Conservation (phyloP, 2,329 filamentous ascomycete species). For the Allantophomopsis cytisporea region DNA sequence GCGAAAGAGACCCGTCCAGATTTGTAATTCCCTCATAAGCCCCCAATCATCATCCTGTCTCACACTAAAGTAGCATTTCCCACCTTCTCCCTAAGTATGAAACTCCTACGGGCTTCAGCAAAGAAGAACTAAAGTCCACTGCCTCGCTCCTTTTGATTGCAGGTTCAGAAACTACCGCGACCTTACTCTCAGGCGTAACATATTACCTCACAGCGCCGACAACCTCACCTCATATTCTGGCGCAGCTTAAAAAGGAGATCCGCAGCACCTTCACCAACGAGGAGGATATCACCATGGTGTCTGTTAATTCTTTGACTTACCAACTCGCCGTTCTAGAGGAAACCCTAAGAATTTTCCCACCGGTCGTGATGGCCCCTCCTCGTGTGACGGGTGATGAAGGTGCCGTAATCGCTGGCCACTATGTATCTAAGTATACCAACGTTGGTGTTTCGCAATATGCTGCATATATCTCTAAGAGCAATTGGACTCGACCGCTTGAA, state of each 20-base stretch:
- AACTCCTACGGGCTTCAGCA: constrained; percentile 7
- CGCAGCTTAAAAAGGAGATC: constrained; percentile 26
- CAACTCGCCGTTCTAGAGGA: constrained; percentile 23
- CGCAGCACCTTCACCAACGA: constrained; percentile 21
- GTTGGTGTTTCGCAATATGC: background rate
- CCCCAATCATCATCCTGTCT: background rate
- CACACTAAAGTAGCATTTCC: constrained; percentile 1
- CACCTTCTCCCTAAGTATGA: constrained; percentile 16
- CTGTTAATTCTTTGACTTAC: constrained; percentile 12
- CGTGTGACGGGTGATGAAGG: constrained; percentile 20
- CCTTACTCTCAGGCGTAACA: constrained; percentile 21
- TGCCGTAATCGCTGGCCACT: background rate
- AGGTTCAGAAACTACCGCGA: constrained; percentile 25
- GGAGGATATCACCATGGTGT: constrained; percentile 5
- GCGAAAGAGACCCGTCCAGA: constrained; percentile 16
- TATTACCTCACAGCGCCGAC: constrained; percentile 10
- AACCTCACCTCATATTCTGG: constrained; percentile 12
- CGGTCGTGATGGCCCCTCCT: constrained; percentile 26
- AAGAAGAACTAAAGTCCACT: constrained; percentile 6
- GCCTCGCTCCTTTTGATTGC: constrained; percentile 16
- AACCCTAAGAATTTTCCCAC: constrained; percentile 22
- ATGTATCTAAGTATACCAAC: background rate
- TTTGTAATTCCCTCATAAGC: constrained; percentile 13
- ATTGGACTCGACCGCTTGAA: background rate
- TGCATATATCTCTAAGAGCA: background rate